phyloP scores from a whole-genome alignment of 1,284 basidiomycete species.

The Rhizopogon parksii region DNA sequence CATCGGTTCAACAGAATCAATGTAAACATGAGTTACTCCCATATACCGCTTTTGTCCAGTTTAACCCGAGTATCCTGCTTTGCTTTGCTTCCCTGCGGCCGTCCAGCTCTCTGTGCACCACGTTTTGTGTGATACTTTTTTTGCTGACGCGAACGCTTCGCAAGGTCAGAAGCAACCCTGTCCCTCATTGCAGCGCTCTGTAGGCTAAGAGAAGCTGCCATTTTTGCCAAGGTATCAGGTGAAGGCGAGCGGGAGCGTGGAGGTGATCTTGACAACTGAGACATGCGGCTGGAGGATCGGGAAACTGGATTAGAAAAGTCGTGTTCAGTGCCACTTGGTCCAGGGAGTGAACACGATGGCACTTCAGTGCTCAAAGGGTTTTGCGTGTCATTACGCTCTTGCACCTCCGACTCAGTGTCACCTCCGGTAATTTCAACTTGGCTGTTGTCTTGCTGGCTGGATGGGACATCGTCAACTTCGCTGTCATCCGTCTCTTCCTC shows the following conservation, averaged over 20 bases:
- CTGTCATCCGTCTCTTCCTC: conserved; percentile 20
- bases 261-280: conserved; percentile 38
- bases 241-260: conserved; percentile 40
- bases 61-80: conserved; percentile 69
- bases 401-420: neutral
- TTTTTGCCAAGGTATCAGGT: conserved; percentile 30
- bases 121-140: conserved; percentile 72
- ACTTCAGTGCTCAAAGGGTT: neutral
- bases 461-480: conserved; percentile 21
- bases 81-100: conserved; percentile 77
- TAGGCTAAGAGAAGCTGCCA: conserved; percentile 27
- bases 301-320: conserved; percentile 23
- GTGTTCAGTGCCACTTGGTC: conserved; percentile 8
- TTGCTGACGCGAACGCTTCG: conserved; percentile 59
- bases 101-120: conserved; percentile 56
- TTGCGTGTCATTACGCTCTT: neutral
- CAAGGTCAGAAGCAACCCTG: conserved; percentile 59
- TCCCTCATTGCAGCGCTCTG: conserved; percentile 38
- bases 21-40: conserved; percentile 26
- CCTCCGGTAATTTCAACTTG: conserved; percentile 6
- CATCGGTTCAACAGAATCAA: too few species aligned
- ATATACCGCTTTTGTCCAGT: conserved; percentile 53
- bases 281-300: conserved; percentile 20
- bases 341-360: neutral
- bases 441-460: conserved; percentile 7